A percentile compares a stretch with the other conserved stretches of the same genome.
phyloP scores from a whole-genome alignment of 441 rosid genomes.

The Erysimum pusillum region DNA sequence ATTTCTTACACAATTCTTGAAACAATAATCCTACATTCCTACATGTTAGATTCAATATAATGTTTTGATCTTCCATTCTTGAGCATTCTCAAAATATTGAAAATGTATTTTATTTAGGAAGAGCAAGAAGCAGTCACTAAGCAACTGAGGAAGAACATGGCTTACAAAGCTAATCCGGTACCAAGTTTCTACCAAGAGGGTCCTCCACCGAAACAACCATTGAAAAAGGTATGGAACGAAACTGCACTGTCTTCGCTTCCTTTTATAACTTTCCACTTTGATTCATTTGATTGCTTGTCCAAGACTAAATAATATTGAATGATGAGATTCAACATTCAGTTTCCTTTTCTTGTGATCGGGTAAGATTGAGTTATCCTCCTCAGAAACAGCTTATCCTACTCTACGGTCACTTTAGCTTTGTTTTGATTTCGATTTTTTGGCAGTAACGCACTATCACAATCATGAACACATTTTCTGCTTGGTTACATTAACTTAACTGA shows the following conservation, averaged over 20 bases:
- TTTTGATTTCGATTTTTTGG: constrained; percentile 47
- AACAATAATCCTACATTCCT: constrained; percentile 22
- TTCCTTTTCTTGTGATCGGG: constrained; percentile 4
- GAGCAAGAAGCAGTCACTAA: constrained; percentile 91
- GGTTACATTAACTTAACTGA: neutral
- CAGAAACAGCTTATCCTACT: neutral
- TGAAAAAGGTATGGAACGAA: constrained; percentile 72
- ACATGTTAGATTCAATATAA: constrained; percentile 6
- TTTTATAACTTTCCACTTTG: neutral
- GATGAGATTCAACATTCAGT: constrained; percentile 5
- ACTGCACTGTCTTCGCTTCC: neutral
- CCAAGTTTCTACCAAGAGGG: constrained; percentile 90
- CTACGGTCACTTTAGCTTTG: constrained; percentile 3
- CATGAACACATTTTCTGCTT: neutral
- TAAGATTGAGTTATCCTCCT: neutral
- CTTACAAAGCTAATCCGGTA: constrained; percentile 87
- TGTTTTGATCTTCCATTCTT: constrained; percentile 5
- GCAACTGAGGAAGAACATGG: constrained; percentile 89
- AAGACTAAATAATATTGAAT: neutral
- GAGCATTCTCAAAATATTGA: constrained; percentile 11
- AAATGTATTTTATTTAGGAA: constrained; percentile 61
- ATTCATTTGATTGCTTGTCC: constrained; percentile 24
- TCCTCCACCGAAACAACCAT: constrained; percentile 85
- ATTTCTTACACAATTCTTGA: constrained; percentile 1
- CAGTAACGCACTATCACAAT: constrained; percentile 59